Base-by-base conservation (phyloP, 257 asterid species). In the Ballota nigra region DNA sequence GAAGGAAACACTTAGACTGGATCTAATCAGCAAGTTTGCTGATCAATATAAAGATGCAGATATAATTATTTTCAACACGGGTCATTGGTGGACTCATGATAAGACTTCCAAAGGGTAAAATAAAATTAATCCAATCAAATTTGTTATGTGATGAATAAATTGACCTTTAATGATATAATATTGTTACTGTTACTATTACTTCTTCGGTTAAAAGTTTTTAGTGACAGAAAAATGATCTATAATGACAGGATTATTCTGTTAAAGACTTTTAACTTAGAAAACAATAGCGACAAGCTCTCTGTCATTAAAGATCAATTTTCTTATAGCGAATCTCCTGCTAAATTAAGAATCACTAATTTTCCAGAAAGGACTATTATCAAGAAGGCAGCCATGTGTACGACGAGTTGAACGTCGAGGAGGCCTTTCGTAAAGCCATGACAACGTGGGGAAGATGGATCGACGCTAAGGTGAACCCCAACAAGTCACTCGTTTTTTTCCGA, bases 41-140 rank as follows among this genome's bases (percentile, higher is more conserved):
- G 83, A 83, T 64, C 80, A 78, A 22, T 89, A 84, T 63, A 89
- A 75, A 66, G 66, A 69, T 2, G 95, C 95, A 0, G 96, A 87
- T 24, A 24, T 89, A 28, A 64, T 89, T 22, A 82, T 89, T 75
- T 89, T 86, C 83, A 89, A 89, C 83, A 89, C 96, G 0, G 95
- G 96, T 16, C 96, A 89, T 52, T 89, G 95, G 96, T 89, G 96
- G 96, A 89, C 95, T 76, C 95, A 87, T 69, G 95, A 89, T 47
- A 89, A 89, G 71, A 89, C 96, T 71, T 87, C 96, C 11, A 52
- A 51, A 73, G 96, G 96, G 96, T 87, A 82, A 58, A 49, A 19
- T 8, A 8, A 5, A 33, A 26, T 26, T 1, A 1, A 26, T 26
- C n/a, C n/a, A n/a, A n/a, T n/a, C n/a, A n/a, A n/a, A 26, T 26